Conservation (phyloP, 2,329 filamentous ascomycete species). For the Diaporthe citrichinensis region DNA sequence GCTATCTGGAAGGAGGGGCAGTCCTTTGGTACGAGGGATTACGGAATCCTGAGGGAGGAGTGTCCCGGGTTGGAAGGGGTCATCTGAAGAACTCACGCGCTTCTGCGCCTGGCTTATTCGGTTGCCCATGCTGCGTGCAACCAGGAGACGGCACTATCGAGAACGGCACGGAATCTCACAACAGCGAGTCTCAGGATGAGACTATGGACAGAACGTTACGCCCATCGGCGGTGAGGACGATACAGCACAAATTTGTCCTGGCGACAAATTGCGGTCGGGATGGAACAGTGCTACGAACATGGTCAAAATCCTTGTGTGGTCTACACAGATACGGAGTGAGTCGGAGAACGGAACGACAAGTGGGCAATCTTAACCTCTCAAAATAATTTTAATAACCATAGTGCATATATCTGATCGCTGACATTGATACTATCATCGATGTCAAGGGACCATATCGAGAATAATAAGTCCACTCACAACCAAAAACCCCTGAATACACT, state of each 20-base stretch:
- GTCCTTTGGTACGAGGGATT: constrained; percentile 55
- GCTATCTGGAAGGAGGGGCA: constrained; percentile 59
- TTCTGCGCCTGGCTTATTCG: not conserved
- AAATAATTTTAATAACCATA: not conserved
- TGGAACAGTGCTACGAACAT: not conserved
- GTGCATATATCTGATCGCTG: not conserved
- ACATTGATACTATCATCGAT: not conserved
- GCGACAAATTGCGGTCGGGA: not conserved
- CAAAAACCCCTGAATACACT: not conserved
- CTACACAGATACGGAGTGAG: not conserved
- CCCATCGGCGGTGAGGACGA: not conserved
- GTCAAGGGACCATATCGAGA: not conserved
- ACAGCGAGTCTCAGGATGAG: not conserved
- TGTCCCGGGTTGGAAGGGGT: constrained; percentile 41
- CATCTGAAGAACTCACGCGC: constrained; percentile 7
- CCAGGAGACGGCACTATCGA: not conserved
- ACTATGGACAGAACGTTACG: not conserved
- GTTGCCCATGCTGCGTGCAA: not conserved
- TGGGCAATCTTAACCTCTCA: not conserved
- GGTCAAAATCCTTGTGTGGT: not conserved
- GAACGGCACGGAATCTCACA: not conserved
- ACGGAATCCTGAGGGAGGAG: constrained; percentile 57
- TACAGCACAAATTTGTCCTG: not conserved
- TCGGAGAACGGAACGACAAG: not conserved
- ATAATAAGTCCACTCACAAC: not conserved